These are phyloP conservation scores for Zygotorulaspora danielsina DNA, from an alignment of 805 yeast species.

Conservation along the genomic window DNA sequence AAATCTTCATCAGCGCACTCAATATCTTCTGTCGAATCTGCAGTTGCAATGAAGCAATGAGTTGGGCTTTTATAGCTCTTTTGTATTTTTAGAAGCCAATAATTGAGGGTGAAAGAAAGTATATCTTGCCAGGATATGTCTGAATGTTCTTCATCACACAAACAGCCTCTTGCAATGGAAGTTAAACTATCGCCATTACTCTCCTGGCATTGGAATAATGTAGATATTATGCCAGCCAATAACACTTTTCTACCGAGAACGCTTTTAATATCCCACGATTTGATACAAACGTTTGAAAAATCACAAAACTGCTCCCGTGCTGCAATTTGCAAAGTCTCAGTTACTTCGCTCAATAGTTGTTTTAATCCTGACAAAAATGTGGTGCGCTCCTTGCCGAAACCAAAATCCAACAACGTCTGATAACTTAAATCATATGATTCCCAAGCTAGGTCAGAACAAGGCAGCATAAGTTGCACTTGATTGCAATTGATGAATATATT, in stretches of 20 bases:
- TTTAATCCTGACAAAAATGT: conserved; percentile 57
- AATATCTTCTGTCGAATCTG: background rate
- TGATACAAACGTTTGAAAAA: background rate
- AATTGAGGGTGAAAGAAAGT: conserved; percentile 64
- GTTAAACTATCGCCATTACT: conserved; percentile 41
- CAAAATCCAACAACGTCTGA: conserved; percentile 23
- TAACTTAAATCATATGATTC: conserved; percentile 35
- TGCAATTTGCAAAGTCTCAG: conserved; percentile 17
- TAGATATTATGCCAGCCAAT: conserved; percentile 61
- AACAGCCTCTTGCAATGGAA: conserved; percentile 9
- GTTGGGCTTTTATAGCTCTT: conserved; percentile 13
- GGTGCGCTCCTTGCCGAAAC: conserved; percentile 30
- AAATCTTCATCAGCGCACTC: background rate
- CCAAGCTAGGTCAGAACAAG: conserved; percentile 63
- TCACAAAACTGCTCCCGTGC: background rate
- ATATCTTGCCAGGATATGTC: conserved; percentile 65
- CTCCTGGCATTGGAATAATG: conserved; percentile 70
- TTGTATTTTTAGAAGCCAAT: conserved; percentile 46
- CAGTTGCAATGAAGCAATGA: conserved; percentile 5
- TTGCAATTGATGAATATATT: conserved; percentile 49
- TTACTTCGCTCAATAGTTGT: conserved; percentile 49
- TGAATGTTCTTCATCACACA: conserved; percentile 15
- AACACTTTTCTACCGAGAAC: conserved; percentile 64
- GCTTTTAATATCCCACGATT: conserved; percentile 26
- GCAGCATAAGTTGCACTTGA: conserved; percentile 57